These are phyloP conservation scores for Apocynum venetum DNA, from an alignment of 257 asterid genomes.

Conservation along the genomic window DNA sequence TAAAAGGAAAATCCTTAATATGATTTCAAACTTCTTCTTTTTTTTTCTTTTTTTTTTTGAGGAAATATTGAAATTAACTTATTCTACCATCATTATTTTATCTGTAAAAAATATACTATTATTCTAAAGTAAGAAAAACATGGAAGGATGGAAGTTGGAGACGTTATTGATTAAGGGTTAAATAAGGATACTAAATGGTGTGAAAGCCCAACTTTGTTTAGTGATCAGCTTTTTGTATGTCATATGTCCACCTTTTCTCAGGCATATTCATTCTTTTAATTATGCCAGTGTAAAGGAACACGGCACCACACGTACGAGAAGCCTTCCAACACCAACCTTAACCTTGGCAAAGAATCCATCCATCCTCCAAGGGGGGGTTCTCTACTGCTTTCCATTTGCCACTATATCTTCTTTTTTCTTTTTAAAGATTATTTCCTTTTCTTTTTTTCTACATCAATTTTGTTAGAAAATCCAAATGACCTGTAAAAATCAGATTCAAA, in stretches of 20 bases:
- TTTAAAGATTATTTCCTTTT: too few relatives aligned
- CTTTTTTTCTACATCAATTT: too few relatives aligned
- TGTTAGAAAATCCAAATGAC: too few relatives aligned
- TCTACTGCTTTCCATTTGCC: neutral
- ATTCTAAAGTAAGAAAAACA: too few relatives aligned
- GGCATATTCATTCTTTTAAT: conserved; percentile 39
- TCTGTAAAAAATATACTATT: too few relatives aligned
- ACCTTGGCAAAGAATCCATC: neutral
- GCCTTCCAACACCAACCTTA: neutral
- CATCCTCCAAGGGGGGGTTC: neutral
- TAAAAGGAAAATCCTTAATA: too few relatives aligned
- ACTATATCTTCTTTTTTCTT: neutral
- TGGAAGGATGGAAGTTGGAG: neutral
- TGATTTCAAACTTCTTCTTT: too few relatives aligned
- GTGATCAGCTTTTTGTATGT: conserved; percentile 46
- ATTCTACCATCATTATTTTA: too few relatives aligned
- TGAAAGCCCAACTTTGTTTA: conserved; percentile 18
- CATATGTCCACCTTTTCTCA: conserved; percentile 39
- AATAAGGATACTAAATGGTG: neutral
- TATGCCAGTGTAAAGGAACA: conserved; percentile 13
- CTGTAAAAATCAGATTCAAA: too few relatives aligned
- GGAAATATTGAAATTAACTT: too few relatives aligned
- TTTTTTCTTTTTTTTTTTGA: too few relatives aligned
- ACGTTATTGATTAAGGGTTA: neutral
- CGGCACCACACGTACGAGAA: neutral